Evolutionary conservation across 805 yeast genomes (phyloP).

Genomic region (Debaryomyces maramus): DNA sequence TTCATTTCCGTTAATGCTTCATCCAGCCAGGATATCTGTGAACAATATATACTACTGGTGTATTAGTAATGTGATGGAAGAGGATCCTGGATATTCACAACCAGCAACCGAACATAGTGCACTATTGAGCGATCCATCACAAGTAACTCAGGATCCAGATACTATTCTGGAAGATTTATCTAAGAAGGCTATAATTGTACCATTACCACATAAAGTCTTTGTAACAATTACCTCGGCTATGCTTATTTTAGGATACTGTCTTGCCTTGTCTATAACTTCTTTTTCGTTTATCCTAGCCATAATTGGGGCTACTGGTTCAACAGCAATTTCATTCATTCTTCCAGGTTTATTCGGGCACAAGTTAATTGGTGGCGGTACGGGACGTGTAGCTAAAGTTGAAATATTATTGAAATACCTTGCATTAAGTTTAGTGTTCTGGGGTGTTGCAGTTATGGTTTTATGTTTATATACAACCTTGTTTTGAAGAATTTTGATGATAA

Average conservation of each 20-base stretch:
- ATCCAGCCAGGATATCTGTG: conserved; percentile 83
- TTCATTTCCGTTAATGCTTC: conserved; percentile 88
- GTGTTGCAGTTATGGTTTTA: conserved; percentile 66
- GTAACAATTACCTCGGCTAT: conserved; percentile 27
- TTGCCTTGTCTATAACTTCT: conserved; percentile 68
- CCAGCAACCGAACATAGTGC: conserved; percentile 4
- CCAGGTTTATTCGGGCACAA: conserved; percentile 87
- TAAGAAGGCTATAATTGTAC: conserved; percentile 19
- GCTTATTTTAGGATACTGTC: conserved; percentile 54
- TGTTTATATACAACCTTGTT: conserved; percentile 40
- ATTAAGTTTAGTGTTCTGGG: conserved; percentile 62
- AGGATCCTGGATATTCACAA: neutral
- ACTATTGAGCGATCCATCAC: conserved; percentile 4
- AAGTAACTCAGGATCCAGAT: conserved; percentile 3
- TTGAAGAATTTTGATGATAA: too few species aligned
- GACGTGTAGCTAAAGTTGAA: conserved; percentile 26
- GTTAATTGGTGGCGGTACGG: conserved; percentile 54
- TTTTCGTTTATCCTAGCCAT: conserved; percentile 80
- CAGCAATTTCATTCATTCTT: conserved; percentile 83
- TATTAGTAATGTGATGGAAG: conserved; percentile 13
- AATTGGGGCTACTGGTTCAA: conserved; percentile 93
- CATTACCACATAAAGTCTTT: conserved; percentile 27
- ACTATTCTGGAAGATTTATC: conserved; percentile 6
- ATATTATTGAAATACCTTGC: conserved; percentile 46
- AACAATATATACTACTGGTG: conserved; percentile 66